Evolutionary conservation across 495 filamentous ascomycete genomes (phyloP).

Genomic region (Tuber brumale): DNA sequence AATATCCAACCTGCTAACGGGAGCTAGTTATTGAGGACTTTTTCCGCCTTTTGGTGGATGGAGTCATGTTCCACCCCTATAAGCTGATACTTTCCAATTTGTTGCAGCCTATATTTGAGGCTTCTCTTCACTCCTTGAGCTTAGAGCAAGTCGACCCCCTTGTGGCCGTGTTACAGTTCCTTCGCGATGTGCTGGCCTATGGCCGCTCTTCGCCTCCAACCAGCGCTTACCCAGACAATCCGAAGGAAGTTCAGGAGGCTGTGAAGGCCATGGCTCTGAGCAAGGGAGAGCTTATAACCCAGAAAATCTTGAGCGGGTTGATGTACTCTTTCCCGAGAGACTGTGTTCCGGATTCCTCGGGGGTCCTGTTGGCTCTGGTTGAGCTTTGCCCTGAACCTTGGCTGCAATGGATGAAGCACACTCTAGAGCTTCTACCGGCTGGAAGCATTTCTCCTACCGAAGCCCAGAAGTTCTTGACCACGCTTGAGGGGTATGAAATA

Average conservation of each 20-base stretch:
- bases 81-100: slow-evolving; percentile 70
- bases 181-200: slow-evolving; percentile 87
- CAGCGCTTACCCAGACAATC: slow-evolving; percentile 58
- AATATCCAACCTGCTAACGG: slow-evolving; percentile 18
- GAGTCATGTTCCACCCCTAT: slow-evolving; percentile 82
- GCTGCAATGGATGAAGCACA: slow-evolving; percentile 69
- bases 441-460: slow-evolving; percentile 67
- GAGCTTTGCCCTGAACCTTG: slow-evolving; percentile 75
- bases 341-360: slow-evolving; percentile 87
- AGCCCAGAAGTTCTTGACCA: slow-evolving; percentile 45
- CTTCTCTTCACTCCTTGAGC: slow-evolving; percentile 73
- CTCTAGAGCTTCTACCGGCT: slow-evolving; percentile 71
- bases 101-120: slow-evolving; percentile 74
- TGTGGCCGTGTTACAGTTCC: slow-evolving; percentile 83
- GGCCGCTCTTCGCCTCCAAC: slow-evolving; percentile 63
- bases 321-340: slow-evolving; percentile 97
- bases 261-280: slow-evolving; percentile 64
- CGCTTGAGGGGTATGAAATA: slow-evolving; percentile 44
- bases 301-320: slow-evolving; percentile 88
- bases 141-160: slow-evolving; percentile 87
- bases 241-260: slow-evolving; percentile 57
- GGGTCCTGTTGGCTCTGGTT: slow-evolving; percentile 82
- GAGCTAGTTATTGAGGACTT: slow-evolving; percentile 88
- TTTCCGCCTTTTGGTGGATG: slow-evolving; percentile 85
- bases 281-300: slow-evolving; percentile 71